A percentile compares a stretch with the other conserved stretches of the same genome.
Evolutionary conservation across 2,329 filamentous ascomycete species (phyloP).

Genomic region (Colletotrichum sp.): DNA sequence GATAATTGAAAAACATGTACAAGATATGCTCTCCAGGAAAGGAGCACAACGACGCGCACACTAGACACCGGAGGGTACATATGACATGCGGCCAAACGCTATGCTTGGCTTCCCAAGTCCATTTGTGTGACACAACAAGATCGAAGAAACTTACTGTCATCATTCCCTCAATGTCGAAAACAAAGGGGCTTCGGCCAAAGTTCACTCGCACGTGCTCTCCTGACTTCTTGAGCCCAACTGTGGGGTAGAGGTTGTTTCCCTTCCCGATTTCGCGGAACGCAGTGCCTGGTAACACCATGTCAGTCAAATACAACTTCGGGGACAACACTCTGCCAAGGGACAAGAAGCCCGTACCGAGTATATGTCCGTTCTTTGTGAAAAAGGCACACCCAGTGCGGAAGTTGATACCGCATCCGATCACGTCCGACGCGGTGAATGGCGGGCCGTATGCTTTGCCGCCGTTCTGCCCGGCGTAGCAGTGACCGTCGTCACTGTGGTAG

Average conservation of each 20-base stretch:
- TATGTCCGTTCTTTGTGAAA: conserved; percentile 69
- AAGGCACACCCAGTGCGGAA: conserved; percentile 69
- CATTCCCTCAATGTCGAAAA: conserved; percentile 89
- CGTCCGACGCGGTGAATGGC: conserved; percentile 59
- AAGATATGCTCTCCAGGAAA: neutral
- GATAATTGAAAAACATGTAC: neutral
- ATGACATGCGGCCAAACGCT: neutral
- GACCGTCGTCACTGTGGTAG: conserved; percentile 72
- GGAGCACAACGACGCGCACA: neutral
- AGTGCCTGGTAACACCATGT: conserved; percentile 52
- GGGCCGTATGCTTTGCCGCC: conserved; percentile 63
- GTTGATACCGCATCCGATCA: conserved; percentile 70
- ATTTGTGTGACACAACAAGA: neutral
- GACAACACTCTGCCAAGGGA: neutral
- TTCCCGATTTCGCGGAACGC: conserved; percentile 73
- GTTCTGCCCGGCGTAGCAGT: conserved; percentile 62
- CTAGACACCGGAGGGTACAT: neutral
- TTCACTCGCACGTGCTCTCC: conserved; percentile 68
- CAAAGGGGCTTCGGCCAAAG: conserved; percentile 77
- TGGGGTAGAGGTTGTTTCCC: conserved; percentile 59
- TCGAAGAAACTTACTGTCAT: conserved; percentile 66
- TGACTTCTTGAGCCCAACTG: conserved; percentile 68
- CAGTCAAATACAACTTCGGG: conserved; percentile 11
- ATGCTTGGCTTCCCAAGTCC: neutral
- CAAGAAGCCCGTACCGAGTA: conserved; percentile 51